Evolutionary conservation across 148 eudicot species (phyloP).

Genomic region (Rhododendron griersonianum): DNA sequence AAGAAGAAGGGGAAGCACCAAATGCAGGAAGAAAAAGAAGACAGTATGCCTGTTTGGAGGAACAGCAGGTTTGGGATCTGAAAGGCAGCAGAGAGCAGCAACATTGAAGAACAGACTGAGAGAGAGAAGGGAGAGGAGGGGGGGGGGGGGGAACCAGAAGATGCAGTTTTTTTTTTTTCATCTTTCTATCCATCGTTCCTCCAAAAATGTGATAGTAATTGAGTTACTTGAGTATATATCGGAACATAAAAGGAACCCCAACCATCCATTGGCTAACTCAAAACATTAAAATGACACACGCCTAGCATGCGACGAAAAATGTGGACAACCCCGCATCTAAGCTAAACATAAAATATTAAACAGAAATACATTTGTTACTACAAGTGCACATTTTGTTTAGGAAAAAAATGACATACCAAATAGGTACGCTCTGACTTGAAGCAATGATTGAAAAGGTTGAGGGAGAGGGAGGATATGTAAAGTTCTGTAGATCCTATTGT

Average conservation of each 20-base stretch:
- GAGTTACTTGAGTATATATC: no score
- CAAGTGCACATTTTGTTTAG: neutral
- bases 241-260: neutral
- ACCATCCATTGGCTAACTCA: neutral
- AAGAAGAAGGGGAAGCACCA: neutral
- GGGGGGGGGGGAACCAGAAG: neutral
- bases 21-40: neutral
- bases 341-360: no score
- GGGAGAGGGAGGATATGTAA: neutral
- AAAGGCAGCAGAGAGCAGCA: neutral
- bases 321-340: neutral
- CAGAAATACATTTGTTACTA: neutral
- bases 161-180: no score
- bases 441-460: neutral
- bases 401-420: neutral
- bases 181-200: neutral
- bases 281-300: neutral
- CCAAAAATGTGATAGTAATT: neutral
- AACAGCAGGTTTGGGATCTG: neutral
- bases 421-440: neutral
- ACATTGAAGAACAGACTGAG: neutral
- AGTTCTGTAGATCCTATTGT: neutral
- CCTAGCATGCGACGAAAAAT: neutral
- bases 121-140: neutral
- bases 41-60: neutral